Evolutionary conservation across 73 alveolate genomes (phyloP).

Genomic region (Tetrahymena malaccensis): DNA sequence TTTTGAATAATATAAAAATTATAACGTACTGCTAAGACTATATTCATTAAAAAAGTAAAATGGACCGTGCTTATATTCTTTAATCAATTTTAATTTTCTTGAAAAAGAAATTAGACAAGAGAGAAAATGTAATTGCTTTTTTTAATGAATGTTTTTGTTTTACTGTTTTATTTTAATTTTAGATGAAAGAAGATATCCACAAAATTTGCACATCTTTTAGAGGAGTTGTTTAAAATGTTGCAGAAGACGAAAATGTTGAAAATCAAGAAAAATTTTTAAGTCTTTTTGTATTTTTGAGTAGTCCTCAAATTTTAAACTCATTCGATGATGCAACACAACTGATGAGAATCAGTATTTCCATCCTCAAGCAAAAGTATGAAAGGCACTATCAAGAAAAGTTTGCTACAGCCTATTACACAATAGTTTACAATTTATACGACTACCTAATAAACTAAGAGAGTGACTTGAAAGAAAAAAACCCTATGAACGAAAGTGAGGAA

Average conservation of each 20-base stretch:
- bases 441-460: conserved; percentile 8
- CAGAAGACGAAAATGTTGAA: background rate
- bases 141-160: background rate
- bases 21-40: background rate
- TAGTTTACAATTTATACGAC: conserved; percentile 9
- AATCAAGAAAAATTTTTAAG: background rate
- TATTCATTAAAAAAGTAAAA: background rate
- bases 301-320: background rate
- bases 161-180: background rate
- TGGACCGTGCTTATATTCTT: background rate
- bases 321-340: background rate
- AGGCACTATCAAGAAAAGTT: background rate
- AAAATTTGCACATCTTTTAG: background rate
- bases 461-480: background rate
- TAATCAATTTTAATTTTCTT: background rate
- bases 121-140: background rate
- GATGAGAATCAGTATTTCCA: background rate
- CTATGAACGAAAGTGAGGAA: background rate
- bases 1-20: background rate
- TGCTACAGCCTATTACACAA: conserved; percentile 2
- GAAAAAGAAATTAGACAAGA: background rate
- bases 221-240: background rate
- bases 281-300: background rate
- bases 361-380: background rate
- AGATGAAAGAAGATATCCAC: background rate